These are phyloP conservation scores for Lycium ferocissimum DNA, from an alignment of 257 asterid genomes.

Conservation along the genomic window DNA sequence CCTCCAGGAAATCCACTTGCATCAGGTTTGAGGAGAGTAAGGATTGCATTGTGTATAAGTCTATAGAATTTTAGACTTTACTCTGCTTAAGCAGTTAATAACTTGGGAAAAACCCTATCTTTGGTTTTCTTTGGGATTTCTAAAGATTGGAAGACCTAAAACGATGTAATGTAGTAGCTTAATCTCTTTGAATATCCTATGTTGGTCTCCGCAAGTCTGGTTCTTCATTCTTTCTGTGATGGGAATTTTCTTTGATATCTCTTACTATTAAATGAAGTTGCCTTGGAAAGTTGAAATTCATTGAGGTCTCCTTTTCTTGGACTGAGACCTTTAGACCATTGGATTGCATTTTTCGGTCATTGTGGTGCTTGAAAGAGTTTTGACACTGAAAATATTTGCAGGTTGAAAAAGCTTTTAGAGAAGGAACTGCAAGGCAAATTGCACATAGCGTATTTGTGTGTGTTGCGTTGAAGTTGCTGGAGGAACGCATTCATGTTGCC, in stretches of 20 bases:
- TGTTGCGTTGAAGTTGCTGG: conserved; percentile 85
- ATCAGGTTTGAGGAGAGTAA: not conserved
- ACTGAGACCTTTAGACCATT: not conserved
- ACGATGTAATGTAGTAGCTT: not conserved
- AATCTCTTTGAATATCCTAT: conserved; percentile 2
- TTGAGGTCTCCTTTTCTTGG: not conserved
- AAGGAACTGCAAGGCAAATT: conserved; percentile 99
- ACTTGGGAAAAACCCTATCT: not conserved
- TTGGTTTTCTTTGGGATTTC: not conserved
- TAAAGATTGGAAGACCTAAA: not conserved
- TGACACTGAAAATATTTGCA: conserved; percentile 41
- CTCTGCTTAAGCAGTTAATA: not conserved
- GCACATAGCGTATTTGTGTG: conserved; percentile 97
- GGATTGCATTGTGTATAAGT: not conserved
- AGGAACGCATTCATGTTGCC: conserved; percentile 89
- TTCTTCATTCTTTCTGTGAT: conserved; percentile 22
- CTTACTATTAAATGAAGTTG: conserved; percentile 2
- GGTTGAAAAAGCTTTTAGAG: conserved; percentile 99
- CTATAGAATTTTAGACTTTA: not conserved
- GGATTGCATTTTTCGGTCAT: not conserved
- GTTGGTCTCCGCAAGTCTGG: not conserved
- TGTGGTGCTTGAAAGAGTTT: conserved; percentile 13
- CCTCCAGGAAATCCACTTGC: not conserved
- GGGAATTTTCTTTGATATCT: not conserved
- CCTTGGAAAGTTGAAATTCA: not conserved